Percentiles rank a stretch among this genome's conserved stretches.
Evolutionary conservation across 805 yeast genomes (phyloP).

Genomic region (Candida orba): DNA sequence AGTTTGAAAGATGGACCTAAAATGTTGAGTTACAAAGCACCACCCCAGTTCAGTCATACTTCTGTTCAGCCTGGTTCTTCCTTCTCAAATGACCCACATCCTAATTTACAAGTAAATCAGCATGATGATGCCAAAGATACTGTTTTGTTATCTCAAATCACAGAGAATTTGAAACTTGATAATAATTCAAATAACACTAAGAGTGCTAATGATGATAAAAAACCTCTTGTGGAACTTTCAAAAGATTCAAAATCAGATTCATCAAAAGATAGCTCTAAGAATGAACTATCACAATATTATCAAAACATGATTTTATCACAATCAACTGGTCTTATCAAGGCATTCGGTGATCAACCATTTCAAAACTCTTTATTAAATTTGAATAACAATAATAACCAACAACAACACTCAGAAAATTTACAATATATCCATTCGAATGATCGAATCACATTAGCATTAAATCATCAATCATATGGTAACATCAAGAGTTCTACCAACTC

Average conservation of each 20-base stretch:
- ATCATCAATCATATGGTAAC: neutral
- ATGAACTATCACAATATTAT: conserved; percentile 26
- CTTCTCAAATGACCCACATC: conserved; percentile 1
- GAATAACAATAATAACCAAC: conserved; percentile 8
- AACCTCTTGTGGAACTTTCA: neutral
- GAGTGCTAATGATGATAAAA: too few relatives aligned
- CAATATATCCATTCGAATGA: conserved; percentile 25
- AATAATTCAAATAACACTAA: too few relatives aligned
- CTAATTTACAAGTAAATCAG: neutral
- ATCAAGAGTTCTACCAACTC: conserved; percentile 13
- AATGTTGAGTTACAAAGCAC: conserved; percentile 17
- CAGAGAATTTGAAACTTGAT: conserved; percentile 6
- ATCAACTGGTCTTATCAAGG: conserved; percentile 44
- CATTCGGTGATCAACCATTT: conserved; percentile 28
- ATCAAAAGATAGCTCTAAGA: conserved; percentile 17
- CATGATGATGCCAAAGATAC: conserved; percentile 1
- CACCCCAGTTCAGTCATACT: conserved; percentile 20
- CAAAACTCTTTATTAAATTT: conserved; percentile 19
- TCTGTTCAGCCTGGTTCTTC: conserved; percentile 8
- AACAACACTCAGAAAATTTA: conserved; percentile 6
- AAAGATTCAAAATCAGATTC: neutral
- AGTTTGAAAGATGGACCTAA: neutral
- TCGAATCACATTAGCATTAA: conserved; percentile 14
- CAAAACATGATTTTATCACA: conserved; percentile 43
- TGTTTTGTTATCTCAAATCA: conserved; percentile 4